Base-by-base conservation (phyloP, 495 filamentous ascomycete species). In the Articulospora tetracladia region DNA sequence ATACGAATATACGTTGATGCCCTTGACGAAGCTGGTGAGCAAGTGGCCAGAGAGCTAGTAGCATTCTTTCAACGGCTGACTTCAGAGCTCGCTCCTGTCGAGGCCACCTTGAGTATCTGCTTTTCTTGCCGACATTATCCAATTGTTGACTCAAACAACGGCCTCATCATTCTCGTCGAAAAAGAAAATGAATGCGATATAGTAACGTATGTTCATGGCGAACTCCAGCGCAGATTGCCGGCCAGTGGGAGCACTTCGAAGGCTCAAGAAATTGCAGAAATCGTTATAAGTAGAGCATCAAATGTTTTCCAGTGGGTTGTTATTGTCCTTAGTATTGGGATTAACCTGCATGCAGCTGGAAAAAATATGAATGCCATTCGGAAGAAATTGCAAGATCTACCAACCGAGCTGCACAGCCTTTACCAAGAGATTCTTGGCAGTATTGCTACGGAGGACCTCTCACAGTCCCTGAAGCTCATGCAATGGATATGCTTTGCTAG, bases 111-210 rank as follows among this genome's bases (percentile, higher is more conserved):
- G 52, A 61, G 51, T 4, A 70, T 76, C 34, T 77, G 75, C 56
- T 77, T 74, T 27, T 69, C 72, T 52, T 75, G 75, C 61, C 73
- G 74, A 10, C 69, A 75, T 57, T 76, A 72, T 64, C 75, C 73
- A 11, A 64, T 68, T 24, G 46, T 75, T 12, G 58, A 58, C 36
- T 30, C 66, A 8, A 58, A 70, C 27, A 63, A 61, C 2, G 58
- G 51, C 13, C 55, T 67, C 41, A 58, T 70, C 61, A 61, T 76
- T 17, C 65, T 55, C 57, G 26, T 70, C 1, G 72, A 71, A 62
- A 74, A 58, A 11, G 61, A 60, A 0, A 60, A 77, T 53, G 17
- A 32, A 4, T 3, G 57, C n/a, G 70, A 74, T 49, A 75, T 77
- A 30, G 51, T 53, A 44, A 59, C 54, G 0, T 75, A 73, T 49